phyloP scores from a whole-genome alignment of 2,329 filamentous ascomycete species.

The Colletotrichum euphorbiae region DNA sequence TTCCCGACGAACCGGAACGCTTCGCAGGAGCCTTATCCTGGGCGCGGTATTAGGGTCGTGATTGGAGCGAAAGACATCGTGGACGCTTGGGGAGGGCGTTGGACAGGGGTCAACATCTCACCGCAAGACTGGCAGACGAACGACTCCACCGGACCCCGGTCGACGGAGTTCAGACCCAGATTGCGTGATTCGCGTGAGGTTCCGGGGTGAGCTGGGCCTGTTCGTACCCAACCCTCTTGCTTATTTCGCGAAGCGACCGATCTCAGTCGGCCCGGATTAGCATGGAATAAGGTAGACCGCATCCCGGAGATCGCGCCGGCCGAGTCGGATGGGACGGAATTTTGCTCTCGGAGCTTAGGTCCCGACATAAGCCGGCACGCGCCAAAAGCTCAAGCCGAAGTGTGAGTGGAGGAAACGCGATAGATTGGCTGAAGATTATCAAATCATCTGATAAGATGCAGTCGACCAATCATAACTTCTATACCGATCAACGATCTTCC shows the following conservation, averaged over 20 bases:
- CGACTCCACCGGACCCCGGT: constrained; percentile 23
- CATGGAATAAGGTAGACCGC: not conserved
- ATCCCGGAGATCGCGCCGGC: not conserved
- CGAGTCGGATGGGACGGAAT: not conserved
- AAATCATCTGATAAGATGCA: constrained; percentile 26
- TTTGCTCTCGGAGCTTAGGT: not conserved
- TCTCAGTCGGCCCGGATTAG: no score
- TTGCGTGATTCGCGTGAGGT: constrained; percentile 14
- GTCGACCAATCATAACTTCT: not conserved
- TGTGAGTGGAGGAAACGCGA: not conserved
- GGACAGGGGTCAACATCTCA: constrained; percentile 23
- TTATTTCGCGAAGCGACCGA: not conserved
- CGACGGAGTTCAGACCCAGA: constrained; percentile 11
- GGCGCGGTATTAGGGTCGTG: not conserved
- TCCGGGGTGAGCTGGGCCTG: constrained; percentile 11
- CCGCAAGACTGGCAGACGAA: constrained; percentile 31
- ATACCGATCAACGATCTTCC: constrained; percentile 1
- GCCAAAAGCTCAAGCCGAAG: not conserved
- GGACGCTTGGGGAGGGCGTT: constrained; percentile 9
- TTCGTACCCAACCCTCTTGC: constrained; percentile 25
- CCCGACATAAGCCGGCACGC: no score
- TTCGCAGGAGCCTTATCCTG: not conserved
- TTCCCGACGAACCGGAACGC: constrained; percentile 31
- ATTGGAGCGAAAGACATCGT: constrained; percentile 19
- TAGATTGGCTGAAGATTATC: constrained; percentile 19